Base-by-base conservation (phyloP, 176 grass and related monocot species). In the Rhynchospora breviuscula region DNA sequence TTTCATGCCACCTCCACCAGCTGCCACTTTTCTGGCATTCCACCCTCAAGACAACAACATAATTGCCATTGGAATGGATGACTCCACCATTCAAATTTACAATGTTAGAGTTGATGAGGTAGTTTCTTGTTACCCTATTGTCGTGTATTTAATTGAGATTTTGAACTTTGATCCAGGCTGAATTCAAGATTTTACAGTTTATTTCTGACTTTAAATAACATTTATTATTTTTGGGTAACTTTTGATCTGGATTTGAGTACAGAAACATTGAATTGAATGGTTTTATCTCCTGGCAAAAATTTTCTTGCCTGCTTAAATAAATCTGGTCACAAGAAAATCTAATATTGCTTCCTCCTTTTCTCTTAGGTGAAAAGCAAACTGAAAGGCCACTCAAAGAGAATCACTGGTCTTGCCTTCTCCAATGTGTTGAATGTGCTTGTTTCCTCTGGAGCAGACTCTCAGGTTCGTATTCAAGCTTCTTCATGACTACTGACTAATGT, bases 41-140 rank as follows among this genome's bases (percentile, higher is more conserved):
- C 95, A 98, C 80, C 95, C 95, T 85, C 95, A 98, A 87, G 95
- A 98, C 68, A 98, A 98, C 67, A 98, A 98, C 87, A 98, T 98
- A 87, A 94, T 98, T 90, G 95, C 95, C 78, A 94, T 98, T 88
- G 95, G 95, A 90, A 94, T 98, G 95, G 95, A 98, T 23, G 95
- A 98, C 46, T 98, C 92, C 17, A 95, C 92, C 64, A 98, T 98
- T 86, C 95, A 98, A 88, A 98, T 98, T 53, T 98, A 98, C 82
- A 98, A 98, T 67, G 95, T 98, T 19, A 89, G 92, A 87, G 91
- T 98, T 87, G 95, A 98, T 83, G 95, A 98, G 92, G 95, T 97
- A 87, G 80, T 81, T 68, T 17, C 44, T 57, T 60, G 73, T 78
- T 53, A 57, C 49, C 19, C 7, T 77, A 77, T 76, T 29, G 19